Conservation (phyloP, 2,329 filamentous ascomycete species). For the Apiospora malaysiana region DNA sequence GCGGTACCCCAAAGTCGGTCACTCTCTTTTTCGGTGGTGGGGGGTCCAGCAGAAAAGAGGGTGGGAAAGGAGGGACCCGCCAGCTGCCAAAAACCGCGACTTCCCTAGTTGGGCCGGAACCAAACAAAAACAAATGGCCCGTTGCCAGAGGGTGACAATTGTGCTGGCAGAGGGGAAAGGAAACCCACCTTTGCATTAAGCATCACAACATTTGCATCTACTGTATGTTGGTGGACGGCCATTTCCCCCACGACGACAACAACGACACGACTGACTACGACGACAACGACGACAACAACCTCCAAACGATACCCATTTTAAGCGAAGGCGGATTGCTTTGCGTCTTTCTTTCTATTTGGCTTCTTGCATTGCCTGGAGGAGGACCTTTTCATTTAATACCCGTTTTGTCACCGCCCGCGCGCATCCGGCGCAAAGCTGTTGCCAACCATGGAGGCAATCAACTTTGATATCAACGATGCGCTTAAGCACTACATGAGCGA, state of each 20-base stretch:
- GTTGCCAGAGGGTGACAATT: constrained; percentile 26
- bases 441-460: constrained; percentile 71
- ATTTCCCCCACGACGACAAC: not conserved
- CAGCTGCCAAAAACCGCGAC: constrained; percentile 28
- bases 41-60: not conserved
- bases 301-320: not conserved
- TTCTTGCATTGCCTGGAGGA: not conserved
- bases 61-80: constrained; percentile 18
- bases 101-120: constrained; percentile 24
- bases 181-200: constrained; percentile 1
- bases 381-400: not conserved
- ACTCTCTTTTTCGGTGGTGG: not conserved
- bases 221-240: too few relatives aligned
- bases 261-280: constrained; percentile 4
- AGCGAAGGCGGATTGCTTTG: not conserved
- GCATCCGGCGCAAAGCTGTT: constrained; percentile 22
- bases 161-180: not conserved
- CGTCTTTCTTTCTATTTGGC: not conserved
- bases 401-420: constrained; percentile 6
- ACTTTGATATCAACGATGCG: constrained; percentile 95
- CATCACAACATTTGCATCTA: constrained; percentile 4
- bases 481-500: constrained; percentile 98
- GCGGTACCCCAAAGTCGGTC: not conserved
- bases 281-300: not conserved
- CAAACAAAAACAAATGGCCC: constrained; percentile 41